Evolutionary conservation across 2,329 filamentous ascomycete species (phyloP).

Genomic region (Aspergillus transmontanensis): DNA sequence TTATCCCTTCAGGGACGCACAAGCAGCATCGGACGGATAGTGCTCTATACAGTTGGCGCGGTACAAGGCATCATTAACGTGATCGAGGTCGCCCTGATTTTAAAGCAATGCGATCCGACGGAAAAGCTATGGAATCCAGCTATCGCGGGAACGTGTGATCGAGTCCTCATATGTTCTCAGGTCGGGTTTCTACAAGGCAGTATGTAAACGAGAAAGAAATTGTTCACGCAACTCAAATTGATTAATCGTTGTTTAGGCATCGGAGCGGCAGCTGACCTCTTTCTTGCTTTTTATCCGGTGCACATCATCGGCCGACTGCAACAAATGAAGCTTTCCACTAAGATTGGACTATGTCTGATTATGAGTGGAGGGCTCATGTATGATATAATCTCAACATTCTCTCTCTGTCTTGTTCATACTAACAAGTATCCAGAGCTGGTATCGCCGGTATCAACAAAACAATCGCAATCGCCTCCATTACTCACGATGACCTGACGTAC

Average conservation of each 20-base stretch:
- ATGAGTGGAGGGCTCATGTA: conserved; percentile 24
- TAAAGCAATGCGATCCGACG: conserved; percentile 18
- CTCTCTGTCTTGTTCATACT: not conserved
- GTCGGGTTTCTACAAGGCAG: conserved; percentile 22
- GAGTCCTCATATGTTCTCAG: conserved; percentile 15
- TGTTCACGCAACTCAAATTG: not conserved
- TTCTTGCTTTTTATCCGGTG: conserved; percentile 21
- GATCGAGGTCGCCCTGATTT: conserved; percentile 17
- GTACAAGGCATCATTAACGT: conserved; percentile 19
- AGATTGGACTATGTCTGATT: conserved; percentile 20
- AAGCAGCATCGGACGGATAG: conserved; percentile 12
- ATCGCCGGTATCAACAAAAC: conserved; percentile 23
- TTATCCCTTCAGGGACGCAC: conserved; percentile 19
- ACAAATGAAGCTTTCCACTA: conserved; percentile 19
- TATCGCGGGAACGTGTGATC: conserved; percentile 16
- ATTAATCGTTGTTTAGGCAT: not conserved
- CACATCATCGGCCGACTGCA: conserved; percentile 22
- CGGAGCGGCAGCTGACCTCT: conserved; percentile 17
- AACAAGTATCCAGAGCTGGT: conserved; percentile 12
- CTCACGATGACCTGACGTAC: conserved; percentile 17
- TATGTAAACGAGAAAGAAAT: not conserved
- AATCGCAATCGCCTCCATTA: conserved; percentile 20
- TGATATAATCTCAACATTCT: not conserved
- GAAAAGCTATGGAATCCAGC: conserved; percentile 17
- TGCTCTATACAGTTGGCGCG: conserved; percentile 17